Evolutionary conservation across 495 filamentous ascomycete genomes (phyloP), one percentile per base, ranked within the genome.

Genomic region (Delitschia confertaspora): DNA sequence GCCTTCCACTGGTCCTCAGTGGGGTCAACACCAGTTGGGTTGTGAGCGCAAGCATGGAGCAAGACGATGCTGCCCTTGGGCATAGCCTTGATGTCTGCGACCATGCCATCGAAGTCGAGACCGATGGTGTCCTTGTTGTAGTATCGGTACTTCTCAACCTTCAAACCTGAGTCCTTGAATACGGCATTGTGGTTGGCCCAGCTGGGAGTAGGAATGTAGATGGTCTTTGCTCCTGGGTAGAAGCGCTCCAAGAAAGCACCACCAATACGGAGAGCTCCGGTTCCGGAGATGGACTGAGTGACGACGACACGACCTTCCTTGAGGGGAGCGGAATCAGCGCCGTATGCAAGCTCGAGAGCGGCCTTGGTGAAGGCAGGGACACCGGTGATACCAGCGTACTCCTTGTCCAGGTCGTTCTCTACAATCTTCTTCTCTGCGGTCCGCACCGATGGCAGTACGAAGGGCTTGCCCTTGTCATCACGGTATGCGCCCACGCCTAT

Each of bases 101-200:
- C 56, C 74, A 98, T 74, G 55, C 91, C 91, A 51, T 94, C 86
- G 60, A 95, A 95, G 72, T 96, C 91, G 36, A 98, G 79, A 25
- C 91, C 89, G 61, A 95, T 95, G 58, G 88, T 95, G 60, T 94
- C 80, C 73, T 95, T 93, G 75, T 95, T 85, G 73, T 98, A 98
- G 78, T 98, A 98, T 55, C 85, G 73, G 74, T 98, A 98, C 69
- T 84, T 85, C 66, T 84, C 80, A 35, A 95, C 86, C 68, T 85
- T 75, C 40, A 98, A 73, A 25, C 85, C 82, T 14, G 85, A 84
- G 68, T 96, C 91, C 65, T 77, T 82, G 79, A 98, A 95, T 60
- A 98, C 84, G 49, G 89, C 88, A 56, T 75, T 82, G 71, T 98
- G 91, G 75, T 98, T 98, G 59, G 91, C 91, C 91, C 91, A 98